Base-by-base conservation (phyloP, 225 moss, liverwort and hornwort species). In the Neckera pumila region DNA sequence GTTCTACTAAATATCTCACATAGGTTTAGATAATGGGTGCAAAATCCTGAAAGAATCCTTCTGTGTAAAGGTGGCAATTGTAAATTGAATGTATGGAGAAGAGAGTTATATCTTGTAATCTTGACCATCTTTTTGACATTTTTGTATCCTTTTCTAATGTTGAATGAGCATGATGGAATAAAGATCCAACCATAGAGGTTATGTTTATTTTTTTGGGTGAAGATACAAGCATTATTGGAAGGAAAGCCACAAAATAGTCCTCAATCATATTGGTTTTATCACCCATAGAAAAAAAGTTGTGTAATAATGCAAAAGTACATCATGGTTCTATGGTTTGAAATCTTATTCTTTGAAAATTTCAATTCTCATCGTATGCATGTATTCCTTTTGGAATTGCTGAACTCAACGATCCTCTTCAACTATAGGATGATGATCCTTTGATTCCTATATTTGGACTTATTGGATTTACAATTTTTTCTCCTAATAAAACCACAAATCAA, bases 171-270 rank as follows among this genome's bases (percentile, higher is more conserved):
- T 19, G 4, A 12, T 31, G 6, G 11, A 74, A 19, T 2, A 49
- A 31, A 49, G 11, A 7, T 47, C 3, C 7, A 47, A 12, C 19
- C 1, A 11, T 7, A 49, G 2, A 19, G 30, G 7, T 74, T 19
- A 12, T 7, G 11, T 11, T 47, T 49, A 31, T 2, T 31, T 75
- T 75, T 49, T 49, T 0, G 53, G 34, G 2, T 22, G 76, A 53
- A 14, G 22, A 53, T 5, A 14, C 1, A 22, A 53, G 8, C 22
- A 53, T 76, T 53, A 21, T 53, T 19, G 3, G 7, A 31, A 1
- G 18, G 10, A 45, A 3, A 43, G 3, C 0, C 3, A 15, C 0
- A 43, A 0, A 6, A 2, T 71, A 28, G 6, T 72, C 27, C 1
- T 40, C 16, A 9, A 47, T 47, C 47, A 6, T 16, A 6, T 27